phyloP scores from a whole-genome alignment of 371 early-diverging fungal species.

The Mortierella sp. region DNA sequence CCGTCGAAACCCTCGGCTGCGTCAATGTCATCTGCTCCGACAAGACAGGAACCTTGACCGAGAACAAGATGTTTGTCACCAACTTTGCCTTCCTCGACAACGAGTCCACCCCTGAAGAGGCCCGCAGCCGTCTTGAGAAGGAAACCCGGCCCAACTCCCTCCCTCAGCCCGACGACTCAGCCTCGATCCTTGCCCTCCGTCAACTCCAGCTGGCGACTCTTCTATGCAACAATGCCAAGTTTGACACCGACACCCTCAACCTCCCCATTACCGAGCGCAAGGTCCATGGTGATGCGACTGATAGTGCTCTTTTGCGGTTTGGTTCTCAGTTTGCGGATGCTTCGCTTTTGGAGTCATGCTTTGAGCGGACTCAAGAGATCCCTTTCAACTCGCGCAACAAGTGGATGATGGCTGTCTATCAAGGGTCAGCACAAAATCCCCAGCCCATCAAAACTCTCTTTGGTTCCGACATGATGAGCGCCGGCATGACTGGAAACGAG shows the following conservation, averaged over 20 bases:
- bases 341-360: slow-evolving; percentile 29
- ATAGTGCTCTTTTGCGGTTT: slow-evolving; percentile 79
- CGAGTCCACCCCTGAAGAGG: slow-evolving; percentile 50
- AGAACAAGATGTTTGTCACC: slow-evolving; percentile 73
- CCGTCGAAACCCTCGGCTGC: slow-evolving; percentile 79
- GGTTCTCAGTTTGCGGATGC: slow-evolving; percentile 55
- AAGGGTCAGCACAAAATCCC: slow-evolving; percentile 25
- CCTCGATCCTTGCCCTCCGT: slow-evolving; percentile 36
- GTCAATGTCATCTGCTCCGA: slow-evolving; percentile 79
- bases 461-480: slow-evolving; percentile 33
- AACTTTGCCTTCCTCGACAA: slow-evolving; percentile 62
- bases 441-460: slow-evolving; percentile 53
- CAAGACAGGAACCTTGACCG: slow-evolving; percentile 82
- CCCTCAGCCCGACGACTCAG: slow-evolving; percentile 33
- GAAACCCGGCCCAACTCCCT: slow-evolving; percentile 16
- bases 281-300: slow-evolving; percentile 82
- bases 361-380: slow-evolving; percentile 66
- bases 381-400: slow-evolving; percentile 83
- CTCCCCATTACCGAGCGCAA: slow-evolving; percentile 67
- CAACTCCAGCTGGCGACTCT: slow-evolving; percentile 67
- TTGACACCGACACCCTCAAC: slow-evolving; percentile 63
- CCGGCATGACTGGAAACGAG: slow-evolving; percentile 25
- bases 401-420: slow-evolving; percentile 73
- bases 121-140: slow-evolving; percentile 32
- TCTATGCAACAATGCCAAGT: slow-evolving; percentile 76